Evolutionary conservation across 306 rosid species (phyloP).

Genomic region (Crotalaria pallida): DNA sequence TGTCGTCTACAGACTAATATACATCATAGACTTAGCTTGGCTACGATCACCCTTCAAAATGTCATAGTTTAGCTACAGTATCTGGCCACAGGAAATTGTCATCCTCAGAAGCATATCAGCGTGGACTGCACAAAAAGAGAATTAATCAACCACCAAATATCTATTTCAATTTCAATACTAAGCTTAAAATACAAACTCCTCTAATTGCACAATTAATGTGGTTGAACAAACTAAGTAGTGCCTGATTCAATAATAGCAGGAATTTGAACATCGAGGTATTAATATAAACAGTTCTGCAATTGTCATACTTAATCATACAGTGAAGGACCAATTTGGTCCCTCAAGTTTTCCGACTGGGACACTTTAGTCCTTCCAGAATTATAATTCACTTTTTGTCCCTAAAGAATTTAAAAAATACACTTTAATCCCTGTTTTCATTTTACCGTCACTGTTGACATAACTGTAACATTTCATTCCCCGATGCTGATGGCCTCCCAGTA

Average conservation of each 20-base stretch:
- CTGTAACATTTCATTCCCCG: too few species aligned
- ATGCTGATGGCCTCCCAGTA: too few species aligned
- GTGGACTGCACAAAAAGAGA: conserved; percentile 46
- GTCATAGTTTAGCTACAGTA: neutral
- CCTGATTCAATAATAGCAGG: neutral
- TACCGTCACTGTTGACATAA: too few species aligned
- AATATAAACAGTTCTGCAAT: neutral
- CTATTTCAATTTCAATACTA: conserved; percentile 4
- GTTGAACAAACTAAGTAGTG: neutral
- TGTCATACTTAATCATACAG: conserved; percentile 2
- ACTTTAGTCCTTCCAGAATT: too few species aligned
- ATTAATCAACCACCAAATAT: neutral
- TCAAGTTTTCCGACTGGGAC: too few species aligned
- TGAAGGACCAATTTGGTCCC: too few species aligned
- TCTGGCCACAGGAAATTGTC: neutral
- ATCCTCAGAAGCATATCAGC: conserved; percentile 28
- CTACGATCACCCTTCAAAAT: neutral
- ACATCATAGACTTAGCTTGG: conserved; percentile 8
- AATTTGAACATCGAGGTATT: neutral
- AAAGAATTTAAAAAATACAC: too few species aligned
- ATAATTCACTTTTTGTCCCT: too few species aligned
- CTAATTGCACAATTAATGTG: neutral
- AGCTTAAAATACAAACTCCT: neutral
- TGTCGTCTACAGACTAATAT: conserved; percentile 4
- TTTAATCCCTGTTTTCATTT: too few species aligned